Percentiles rank a stretch among this genome's conserved stretches.
Evolutionary conservation across 1,139 yeast genomes (phyloP).

Genomic region (Saccharomycopsis hybrid): DNA sequence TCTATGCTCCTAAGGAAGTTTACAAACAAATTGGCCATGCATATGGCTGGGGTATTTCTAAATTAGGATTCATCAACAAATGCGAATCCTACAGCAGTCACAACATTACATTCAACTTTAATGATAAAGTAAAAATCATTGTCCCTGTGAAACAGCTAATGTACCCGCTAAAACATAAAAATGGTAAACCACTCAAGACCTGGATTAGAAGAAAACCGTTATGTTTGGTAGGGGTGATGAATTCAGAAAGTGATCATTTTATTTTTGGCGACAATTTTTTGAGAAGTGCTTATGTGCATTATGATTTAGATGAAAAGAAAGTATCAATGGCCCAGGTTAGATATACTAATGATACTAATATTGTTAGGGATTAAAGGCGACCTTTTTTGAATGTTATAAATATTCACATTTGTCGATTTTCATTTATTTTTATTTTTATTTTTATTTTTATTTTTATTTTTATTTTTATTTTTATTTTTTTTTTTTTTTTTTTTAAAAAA

Average conservation of each 20-base stretch:
- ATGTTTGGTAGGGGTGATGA: constrained; percentile 26
- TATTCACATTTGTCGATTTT: not conserved
- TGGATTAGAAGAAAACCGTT: constrained; percentile 12
- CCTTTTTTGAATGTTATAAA: not conserved
- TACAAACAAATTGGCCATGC: constrained; percentile 33
- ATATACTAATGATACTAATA: constrained; percentile 23
- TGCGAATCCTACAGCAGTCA: constrained; percentile 23
- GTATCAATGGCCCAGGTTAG: constrained; percentile 42
- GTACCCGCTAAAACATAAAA: constrained; percentile 17
- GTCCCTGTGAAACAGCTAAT: constrained; percentile 41
- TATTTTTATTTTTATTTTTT: not conserved
- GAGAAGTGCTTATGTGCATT: constrained; percentile 50
- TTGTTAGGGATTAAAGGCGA: constrained; percentile 9
- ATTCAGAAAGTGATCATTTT: constrained; percentile 24
- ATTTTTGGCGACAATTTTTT: constrained; percentile 50
- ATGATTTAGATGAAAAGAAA: constrained; percentile 44
- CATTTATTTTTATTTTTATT: not conserved
- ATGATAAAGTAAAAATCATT: constrained; percentile 39
- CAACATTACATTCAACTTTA: constrained; percentile 30
- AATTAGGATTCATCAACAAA: constrained; percentile 20
- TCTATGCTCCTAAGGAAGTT: constrained; percentile 42
- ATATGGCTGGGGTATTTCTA: constrained; percentile 14
- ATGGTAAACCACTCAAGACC: not conserved
- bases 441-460: not conserved
- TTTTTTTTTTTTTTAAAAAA: not conserved